Evolutionary conservation across 106 monocot genomes (phyloP).

Genomic region (Narthecium ossifragum): DNA sequence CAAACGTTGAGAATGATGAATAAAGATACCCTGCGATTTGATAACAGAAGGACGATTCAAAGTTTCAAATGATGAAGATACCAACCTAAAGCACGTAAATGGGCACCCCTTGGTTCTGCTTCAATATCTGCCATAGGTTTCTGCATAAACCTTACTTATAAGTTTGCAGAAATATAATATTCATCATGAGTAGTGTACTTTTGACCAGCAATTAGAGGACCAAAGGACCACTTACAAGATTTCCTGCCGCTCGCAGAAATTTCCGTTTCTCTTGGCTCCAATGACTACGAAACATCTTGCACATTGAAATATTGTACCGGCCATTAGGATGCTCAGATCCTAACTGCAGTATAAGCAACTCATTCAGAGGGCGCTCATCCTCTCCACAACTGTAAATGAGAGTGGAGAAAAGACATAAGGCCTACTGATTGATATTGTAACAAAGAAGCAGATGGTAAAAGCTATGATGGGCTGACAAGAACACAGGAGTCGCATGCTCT

Average conservation of each 20-base stretch:
- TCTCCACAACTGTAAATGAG: constrained; percentile 67
- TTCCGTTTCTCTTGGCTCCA: constrained; percentile 71
- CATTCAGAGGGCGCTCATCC: constrained; percentile 88
- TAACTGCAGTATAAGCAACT: constrained; percentile 71
- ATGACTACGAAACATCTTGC: constrained; percentile 64
- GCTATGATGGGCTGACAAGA: not conserved
- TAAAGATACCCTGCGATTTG: not conserved
- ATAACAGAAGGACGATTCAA: not conserved
- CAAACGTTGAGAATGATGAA: not conserved
- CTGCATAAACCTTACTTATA: not conserved
- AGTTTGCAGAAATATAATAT: not conserved
- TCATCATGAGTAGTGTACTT: not conserved
- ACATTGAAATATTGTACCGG: constrained; percentile 73
- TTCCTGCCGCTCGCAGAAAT: constrained; percentile 32
- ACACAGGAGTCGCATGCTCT: too few species aligned
- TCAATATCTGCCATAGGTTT: not conserved
- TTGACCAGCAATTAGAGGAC: not conserved
- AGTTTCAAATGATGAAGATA: too few species aligned
- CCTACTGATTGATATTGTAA: not conserved
- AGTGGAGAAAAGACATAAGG: constrained; percentile 4
- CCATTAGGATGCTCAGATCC: constrained; percentile 82
- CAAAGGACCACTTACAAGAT: constrained; percentile 21
- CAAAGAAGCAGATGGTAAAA: not conserved
- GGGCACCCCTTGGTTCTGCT: constrained; percentile 24
- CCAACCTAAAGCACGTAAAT: constrained; percentile 22